A percentile compares a stretch with the other conserved stretches of the same genome.
phyloP scores from a whole-genome alignment of 2,329 filamentous ascomycete species.

The Verticillium alfalfae region DNA sequence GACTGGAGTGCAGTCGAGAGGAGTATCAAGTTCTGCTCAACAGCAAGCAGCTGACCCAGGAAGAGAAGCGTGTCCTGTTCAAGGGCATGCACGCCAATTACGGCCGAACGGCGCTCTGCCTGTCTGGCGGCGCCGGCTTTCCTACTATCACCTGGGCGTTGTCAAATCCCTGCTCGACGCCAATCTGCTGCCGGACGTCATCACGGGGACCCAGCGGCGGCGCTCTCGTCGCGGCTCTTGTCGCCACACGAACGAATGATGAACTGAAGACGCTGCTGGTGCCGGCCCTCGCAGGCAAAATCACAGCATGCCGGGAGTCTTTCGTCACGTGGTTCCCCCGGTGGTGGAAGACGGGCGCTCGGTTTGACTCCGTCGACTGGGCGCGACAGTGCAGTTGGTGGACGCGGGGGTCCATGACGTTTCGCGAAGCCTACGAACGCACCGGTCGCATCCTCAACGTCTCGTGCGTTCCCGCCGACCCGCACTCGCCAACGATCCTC shows the following conservation, averaged over 20 bases:
- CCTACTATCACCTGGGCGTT: constrained; percentile 95
- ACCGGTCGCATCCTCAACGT: constrained; percentile 95
- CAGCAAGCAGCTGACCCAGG: constrained; percentile 60
- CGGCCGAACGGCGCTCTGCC: constrained; percentile 84
- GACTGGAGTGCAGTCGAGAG: constrained; percentile 47
- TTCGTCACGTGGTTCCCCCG: constrained; percentile 71
- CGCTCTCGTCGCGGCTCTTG: constrained; percentile 78
- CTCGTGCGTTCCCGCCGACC: constrained; percentile 91
- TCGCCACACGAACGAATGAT: constrained; percentile 85
- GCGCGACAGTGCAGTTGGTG: constrained; percentile 83
- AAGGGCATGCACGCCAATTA: constrained; percentile 88
- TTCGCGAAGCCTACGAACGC: constrained; percentile 87
- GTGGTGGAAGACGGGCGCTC: constrained; percentile 89
- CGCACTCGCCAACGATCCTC: constrained; percentile 84
- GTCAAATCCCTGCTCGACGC: constrained; percentile 85
- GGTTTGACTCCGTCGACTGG: constrained; percentile 94
- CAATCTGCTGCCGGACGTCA: constrained; percentile 81
- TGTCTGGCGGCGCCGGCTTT: constrained; percentile 90
- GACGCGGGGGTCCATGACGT: constrained; percentile 84
- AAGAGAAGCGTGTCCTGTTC: constrained; percentile 77
- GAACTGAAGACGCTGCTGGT: constrained; percentile 82
- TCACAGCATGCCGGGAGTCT: constrained; percentile 78
- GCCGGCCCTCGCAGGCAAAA: constrained; percentile 77
- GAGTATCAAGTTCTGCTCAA: constrained; percentile 61
- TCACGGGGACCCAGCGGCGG: constrained; percentile 96